Base-by-base conservation (phyloP, 345 rosid species). In the Durio zibethinus region DNA sequence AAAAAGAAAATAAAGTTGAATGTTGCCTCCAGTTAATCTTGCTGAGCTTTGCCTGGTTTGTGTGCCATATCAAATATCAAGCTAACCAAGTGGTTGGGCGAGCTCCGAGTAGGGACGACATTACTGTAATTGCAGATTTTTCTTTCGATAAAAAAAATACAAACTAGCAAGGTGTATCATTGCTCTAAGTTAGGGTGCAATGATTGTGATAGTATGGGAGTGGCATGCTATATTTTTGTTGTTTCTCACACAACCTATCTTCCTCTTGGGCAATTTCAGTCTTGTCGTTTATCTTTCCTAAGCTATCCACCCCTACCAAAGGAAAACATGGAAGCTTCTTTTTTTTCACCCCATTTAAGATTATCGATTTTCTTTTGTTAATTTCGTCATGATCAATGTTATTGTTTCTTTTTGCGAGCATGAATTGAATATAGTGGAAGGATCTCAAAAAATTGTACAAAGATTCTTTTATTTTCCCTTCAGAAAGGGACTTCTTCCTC, bases 111-210 rank as follows among this genome's bases (percentile, higher is more conserved):
- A 53, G 75, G 75, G 45, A 52, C 45, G 47, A 35, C 60, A 12
- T 50, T 31, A 33, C 29, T n/a, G 45, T 31, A 72, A 52, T 72
- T 72, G 62, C 75, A 72, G 60, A 11, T 52, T 20, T 50, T 50
- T 72, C 31, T 72, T 72, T 52, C 5, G 43, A 72, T 53, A 31
- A 67, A 67, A 70, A 48, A 27, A 70, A 45, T 15, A 36, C 48
- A 72, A 72, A 50, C 61, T 52, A 72, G 10, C 62, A 27, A 18
- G 42, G 29, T 50, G 60, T 20, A 72, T 52, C 62, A 72, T 72
- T 72, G 36, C 9, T 31, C 9, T n/a, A 21, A 67, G 48, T 47
- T 20, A 33, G 10, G n/a, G 5, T 52, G 60, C 62, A 53, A 72
- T 53, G 29, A 72, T 72, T 52, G 45, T 33, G 20, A 36, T 7